Base-by-base conservation (phyloP, 768 basidiomycete genomes). In the Sarcodon sp. region DNA sequence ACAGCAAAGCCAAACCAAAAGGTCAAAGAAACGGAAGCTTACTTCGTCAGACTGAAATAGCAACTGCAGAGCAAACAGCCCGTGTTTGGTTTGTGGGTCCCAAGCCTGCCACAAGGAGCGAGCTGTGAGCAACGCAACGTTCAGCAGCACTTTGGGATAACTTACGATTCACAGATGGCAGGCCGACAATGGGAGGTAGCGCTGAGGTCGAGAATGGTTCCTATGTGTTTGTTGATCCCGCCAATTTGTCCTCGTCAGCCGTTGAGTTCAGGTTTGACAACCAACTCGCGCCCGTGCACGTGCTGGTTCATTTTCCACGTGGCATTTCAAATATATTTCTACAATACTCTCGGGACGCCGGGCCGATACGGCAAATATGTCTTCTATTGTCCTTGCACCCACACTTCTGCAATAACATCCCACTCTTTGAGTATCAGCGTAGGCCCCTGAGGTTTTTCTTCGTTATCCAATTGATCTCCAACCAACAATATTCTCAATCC, bases 401-500 rank as follows among this genome's bases (percentile, higher is more conserved):
- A 85, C 33, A 85, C 61, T 61, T 89, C 87, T 8, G 71, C 77
- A 39, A 89, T 64, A 6, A 81, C 69, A 51, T 80, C 80, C 70
- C 83, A 80, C 63, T 87, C 84, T 56, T 76, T 81, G 58, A 88
- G 59, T 32, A 66, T 70, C 4, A 27, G 21, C 21, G 21, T 27
- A 47, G 68, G 68, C n/a, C 67, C 69, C 48, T 67, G 69, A 47
- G 51, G 66, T 9, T 57, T 59, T 12, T 46, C 57, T 13, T 61
- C 66, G 12, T 71, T 68, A 16, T 68, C 57, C 48, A 71, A 53
- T 46, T 67, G 65, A 56, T 87, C 83, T 33, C 73, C 73, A 1
- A 84, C 53, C 27, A 87, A 63, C 27, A 90, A 54, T 31, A 86
- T 66, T n/a, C 86, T 73, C 49, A 90, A 58, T 1, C 87, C 87